Evolutionary conservation across 2,329 filamentous ascomycete genomes (phyloP).

Genomic region (Trichophyton schoenleinii): DNA sequence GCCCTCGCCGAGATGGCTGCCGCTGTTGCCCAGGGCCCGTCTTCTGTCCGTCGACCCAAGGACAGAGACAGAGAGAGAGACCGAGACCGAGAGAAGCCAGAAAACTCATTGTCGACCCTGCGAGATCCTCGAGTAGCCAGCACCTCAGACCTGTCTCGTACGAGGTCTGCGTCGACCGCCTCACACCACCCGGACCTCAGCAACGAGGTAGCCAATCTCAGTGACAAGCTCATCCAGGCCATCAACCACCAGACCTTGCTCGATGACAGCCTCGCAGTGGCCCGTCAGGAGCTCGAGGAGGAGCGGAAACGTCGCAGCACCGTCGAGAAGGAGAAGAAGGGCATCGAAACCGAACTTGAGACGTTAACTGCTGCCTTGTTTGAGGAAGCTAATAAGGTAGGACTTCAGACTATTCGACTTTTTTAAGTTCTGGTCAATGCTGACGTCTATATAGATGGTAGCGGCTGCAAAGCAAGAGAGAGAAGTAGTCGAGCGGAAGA

Average conservation of each 20-base stretch:
- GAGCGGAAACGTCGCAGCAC: conserved; percentile 54
- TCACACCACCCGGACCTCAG: conserved; percentile 48
- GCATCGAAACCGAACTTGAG: conserved; percentile 86
- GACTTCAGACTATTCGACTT: neutral
- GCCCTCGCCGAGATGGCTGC: conserved; percentile 27
- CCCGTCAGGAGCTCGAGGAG: conserved; percentile 63
- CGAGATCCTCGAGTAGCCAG: conserved; percentile 31
- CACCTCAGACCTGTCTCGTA: conserved; percentile 25
- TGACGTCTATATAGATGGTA: conserved; percentile 55
- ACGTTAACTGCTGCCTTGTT: conserved; percentile 86
- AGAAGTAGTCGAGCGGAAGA: conserved; percentile 67
- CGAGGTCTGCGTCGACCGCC: conserved; percentile 21
- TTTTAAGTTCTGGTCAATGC: conserved; percentile 9
- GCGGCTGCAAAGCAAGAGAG: conserved; percentile 75
- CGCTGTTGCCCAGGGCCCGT: conserved; percentile 11
- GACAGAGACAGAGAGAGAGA: neutral
- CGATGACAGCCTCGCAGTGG: conserved; percentile 73
- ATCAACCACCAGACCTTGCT: conserved; percentile 92
- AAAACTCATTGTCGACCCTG: conserved; percentile 35
- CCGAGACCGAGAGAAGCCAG: neutral
- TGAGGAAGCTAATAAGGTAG: conserved; percentile 82
- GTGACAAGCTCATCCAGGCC: conserved; percentile 90
- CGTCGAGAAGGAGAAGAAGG: conserved; percentile 67
- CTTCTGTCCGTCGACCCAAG: neutral
- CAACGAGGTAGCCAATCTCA: conserved; percentile 74